Percentiles rank a stretch among this genome's conserved stretches.
These are phyloP conservation scores for Collybia sordida DNA, from an alignment of 768 basidiomycete species.

Conservation along the genomic window DNA sequence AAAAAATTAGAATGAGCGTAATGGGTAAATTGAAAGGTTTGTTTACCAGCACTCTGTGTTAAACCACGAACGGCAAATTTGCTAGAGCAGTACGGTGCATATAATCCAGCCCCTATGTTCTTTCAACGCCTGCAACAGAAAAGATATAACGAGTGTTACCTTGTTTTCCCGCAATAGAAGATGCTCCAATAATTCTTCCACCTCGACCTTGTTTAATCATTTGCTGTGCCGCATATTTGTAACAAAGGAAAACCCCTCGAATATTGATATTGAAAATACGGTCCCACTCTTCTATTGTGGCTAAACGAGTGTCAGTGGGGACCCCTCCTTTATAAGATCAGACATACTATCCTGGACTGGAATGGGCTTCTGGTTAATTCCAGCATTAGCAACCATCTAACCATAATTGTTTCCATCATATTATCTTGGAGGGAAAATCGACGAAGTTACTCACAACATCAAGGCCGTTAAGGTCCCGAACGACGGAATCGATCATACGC, in stretches of 20 bases:
- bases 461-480: constrained; percentile 2
- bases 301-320: constrained; percentile 5
- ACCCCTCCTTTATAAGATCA: too few species aligned
- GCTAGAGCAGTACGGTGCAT: neutral
- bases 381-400: neutral
- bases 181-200: constrained; percentile 43
- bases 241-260: constrained; percentile 37
- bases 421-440: too few species aligned
- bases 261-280: constrained; percentile 30
- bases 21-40: neutral
- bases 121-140: too few species aligned
- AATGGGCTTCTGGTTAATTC: too few species aligned
- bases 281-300: constrained; percentile 30
- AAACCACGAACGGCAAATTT: too few species aligned
- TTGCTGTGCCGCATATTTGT: constrained; percentile 36
- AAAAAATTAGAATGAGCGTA: neutral
- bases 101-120: constrained; percentile 5
- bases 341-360: too few species aligned
- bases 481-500: neutral
- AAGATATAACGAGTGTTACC: constrained; percentile 13
- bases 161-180: constrained; percentile 36
- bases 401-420: too few species aligned
- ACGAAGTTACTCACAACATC: constrained; percentile 2
- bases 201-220: constrained; percentile 46
- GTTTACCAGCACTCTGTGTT: too few species aligned